These are phyloP conservation scores for Thalassiosira mediterranea DNA, from an alignment of 352 stramenopile species.

Conservation along the genomic window DNA sequence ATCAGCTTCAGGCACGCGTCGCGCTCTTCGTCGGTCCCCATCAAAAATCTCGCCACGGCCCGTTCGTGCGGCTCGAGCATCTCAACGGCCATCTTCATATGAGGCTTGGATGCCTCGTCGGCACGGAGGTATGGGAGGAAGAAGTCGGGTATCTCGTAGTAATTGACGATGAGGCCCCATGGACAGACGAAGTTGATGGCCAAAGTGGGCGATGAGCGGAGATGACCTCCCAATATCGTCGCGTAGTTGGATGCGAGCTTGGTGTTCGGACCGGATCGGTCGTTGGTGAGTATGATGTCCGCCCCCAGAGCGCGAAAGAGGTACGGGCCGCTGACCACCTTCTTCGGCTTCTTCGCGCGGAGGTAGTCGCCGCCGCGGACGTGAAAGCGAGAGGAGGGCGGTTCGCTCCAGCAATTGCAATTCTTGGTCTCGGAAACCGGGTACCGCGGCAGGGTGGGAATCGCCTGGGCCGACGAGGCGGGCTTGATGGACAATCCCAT, in stretches of 20 bases:
- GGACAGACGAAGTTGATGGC: slow-evolving; percentile 77
- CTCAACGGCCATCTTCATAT: slow-evolving; percentile 7
- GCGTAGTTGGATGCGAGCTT: slow-evolving; percentile 24
- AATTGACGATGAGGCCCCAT: slow-evolving; percentile 77
- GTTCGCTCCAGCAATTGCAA: slow-evolving; percentile 75
- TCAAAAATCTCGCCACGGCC: slow-evolving; percentile 59
- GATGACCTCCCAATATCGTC: slow-evolving; percentile 51
- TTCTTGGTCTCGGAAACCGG: slow-evolving; percentile 66
- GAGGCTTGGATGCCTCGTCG: slow-evolving; percentile 16
- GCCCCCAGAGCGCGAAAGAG: slow-evolving; percentile 61
- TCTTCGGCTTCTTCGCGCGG: slow-evolving; percentile 56
- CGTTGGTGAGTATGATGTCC: slow-evolving; percentile 73
- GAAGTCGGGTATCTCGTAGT: slow-evolving; percentile 69
- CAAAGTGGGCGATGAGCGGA: slow-evolving; percentile 57
- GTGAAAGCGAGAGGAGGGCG: slow-evolving; percentile 60
- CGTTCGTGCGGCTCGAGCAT: slow-evolving; percentile 55
- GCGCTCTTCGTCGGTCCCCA: slow-evolving; percentile 55
- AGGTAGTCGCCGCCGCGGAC: slow-evolving; percentile 66
- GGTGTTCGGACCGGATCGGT: slow-evolving; percentile 36
- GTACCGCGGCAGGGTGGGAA: slow-evolving; percentile 68
- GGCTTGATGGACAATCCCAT: too few species aligned
- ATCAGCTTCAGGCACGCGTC: slow-evolving; percentile 79
- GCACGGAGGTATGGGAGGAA: slow-evolving; percentile 55
- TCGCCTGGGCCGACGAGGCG: too few species aligned
- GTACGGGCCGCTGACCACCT: slow-evolving; percentile 58